These are phyloP conservation scores for Epichloe uncinata DNA, from an alignment of 2,329 filamentous ascomycete genomes.

Conservation along the genomic window DNA sequence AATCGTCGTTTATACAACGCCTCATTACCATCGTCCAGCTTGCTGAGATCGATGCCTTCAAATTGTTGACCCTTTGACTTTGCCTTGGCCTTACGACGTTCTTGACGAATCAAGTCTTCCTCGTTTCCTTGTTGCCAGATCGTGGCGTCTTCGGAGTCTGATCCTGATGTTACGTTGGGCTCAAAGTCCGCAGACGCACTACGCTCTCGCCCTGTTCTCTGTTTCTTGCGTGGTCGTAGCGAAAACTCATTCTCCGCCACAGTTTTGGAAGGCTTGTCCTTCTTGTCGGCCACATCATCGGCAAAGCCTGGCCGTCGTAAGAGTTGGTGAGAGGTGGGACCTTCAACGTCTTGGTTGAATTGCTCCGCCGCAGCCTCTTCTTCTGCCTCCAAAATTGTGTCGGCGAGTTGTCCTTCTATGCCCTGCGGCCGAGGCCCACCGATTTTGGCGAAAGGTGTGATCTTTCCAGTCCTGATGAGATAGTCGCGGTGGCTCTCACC, in stretches of 20 bases:
- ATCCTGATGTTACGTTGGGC: constrained; percentile 18
- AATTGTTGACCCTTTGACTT: constrained; percentile 23
- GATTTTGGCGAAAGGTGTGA: constrained; percentile 84
- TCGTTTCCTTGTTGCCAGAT: constrained; percentile 26
- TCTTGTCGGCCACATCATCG: constrained; percentile 15
- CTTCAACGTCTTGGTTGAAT: constrained; percentile 28
- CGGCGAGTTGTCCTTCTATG: constrained; percentile 56
- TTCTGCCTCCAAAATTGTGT: constrained; percentile 71
- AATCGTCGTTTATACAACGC: constrained; percentile 63
- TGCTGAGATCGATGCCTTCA: constrained; percentile 34
- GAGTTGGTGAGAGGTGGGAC: constrained; percentile 55
- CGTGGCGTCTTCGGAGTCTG: constrained; percentile 21
- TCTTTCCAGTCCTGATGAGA: constrained; percentile 90
- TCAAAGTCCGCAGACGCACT: constrained; percentile 36
- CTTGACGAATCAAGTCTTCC: constrained; percentile 24
- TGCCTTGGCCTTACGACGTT: constrained; percentile 29
- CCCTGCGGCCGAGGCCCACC: constrained; percentile 47
- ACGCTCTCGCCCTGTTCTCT: constrained; percentile 23
- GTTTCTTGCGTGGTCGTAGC: constrained; percentile 44
- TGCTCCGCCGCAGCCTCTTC: constrained; percentile 42
- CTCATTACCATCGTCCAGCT: constrained; percentile 83
- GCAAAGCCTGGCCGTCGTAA: constrained; percentile 62
- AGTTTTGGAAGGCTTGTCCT: not conserved
- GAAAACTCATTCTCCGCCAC: constrained; percentile 38
- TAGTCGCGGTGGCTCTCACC: constrained; percentile 81